These are phyloP conservation scores for Coccomyxa sp. DNA, from an alignment of 139 green algal genomes.

Conservation along the genomic window DNA sequence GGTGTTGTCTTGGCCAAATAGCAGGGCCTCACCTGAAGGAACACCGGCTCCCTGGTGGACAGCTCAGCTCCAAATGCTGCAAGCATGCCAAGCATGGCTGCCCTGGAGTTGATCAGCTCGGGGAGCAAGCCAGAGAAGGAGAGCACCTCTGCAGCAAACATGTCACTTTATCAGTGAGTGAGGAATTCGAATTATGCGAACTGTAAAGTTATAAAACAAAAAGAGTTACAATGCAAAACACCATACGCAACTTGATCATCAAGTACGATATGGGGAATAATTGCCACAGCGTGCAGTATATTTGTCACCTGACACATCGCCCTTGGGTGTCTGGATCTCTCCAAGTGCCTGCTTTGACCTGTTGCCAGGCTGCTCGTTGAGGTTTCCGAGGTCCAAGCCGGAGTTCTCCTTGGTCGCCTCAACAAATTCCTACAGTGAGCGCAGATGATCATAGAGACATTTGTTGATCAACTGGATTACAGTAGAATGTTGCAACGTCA, in stretches of 20 bases:
- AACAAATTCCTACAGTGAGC: background rate
- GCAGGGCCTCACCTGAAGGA: background rate
- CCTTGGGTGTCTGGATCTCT: background rate
- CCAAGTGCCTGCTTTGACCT: background rate
- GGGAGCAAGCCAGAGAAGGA: slow-evolving; percentile 1
- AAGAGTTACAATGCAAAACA: too few relatives aligned
- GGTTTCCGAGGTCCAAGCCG: slow-evolving; percentile 1
- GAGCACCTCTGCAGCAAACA: background rate
- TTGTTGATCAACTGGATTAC: background rate
- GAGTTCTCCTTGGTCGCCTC: slow-evolving; percentile 1
- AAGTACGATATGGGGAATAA: too few relatives aligned
- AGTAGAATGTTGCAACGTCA: background rate
- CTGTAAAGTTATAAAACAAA: background rate
- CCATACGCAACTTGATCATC: too few relatives aligned
- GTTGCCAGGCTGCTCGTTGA: background rate
- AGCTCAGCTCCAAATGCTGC: slow-evolving; percentile 9
- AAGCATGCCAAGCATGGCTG: slow-evolving; percentile 12
- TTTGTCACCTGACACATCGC: background rate
- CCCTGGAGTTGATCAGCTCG: slow-evolving; percentile 6
- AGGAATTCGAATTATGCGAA: background rate
- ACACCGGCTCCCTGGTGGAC: background rate
- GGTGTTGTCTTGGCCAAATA: too few relatives aligned
- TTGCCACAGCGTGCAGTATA: background rate
- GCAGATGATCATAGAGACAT: background rate
- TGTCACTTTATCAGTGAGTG: background rate